Conservation (phyloP, 1,284 basidiomycete genomes). For the Singerocomus inundabilis region DNA sequence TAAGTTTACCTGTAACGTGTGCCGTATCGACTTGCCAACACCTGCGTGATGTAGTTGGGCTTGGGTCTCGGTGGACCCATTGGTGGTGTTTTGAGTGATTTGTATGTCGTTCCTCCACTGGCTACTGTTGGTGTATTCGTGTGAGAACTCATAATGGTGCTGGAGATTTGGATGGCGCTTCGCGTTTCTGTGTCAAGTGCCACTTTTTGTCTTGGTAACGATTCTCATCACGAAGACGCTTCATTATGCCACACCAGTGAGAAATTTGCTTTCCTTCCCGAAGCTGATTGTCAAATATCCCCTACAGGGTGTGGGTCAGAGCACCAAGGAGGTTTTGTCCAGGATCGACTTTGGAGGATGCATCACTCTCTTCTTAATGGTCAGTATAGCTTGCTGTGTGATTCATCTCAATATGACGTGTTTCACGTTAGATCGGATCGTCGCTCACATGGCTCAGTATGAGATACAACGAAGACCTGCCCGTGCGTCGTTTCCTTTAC, state of each 20-base stretch:
- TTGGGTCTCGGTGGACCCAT: constrained; percentile 20
- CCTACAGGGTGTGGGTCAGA: constrained; percentile 21
- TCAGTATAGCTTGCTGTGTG: background rate
- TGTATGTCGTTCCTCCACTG: constrained; percentile 8
- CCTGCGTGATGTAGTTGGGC: constrained; percentile 10
- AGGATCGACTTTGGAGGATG: constrained; percentile 26
- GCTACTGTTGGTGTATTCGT: background rate
- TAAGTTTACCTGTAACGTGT: constrained; percentile 1
- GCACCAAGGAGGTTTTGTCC: constrained; percentile 15
- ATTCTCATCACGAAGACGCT: constrained; percentile 17
- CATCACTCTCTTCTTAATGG: constrained; percentile 17
- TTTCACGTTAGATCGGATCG: constrained; percentile 15
- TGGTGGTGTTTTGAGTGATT: constrained; percentile 19
- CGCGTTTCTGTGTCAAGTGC: constrained; percentile 20
- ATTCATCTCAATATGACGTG: background rate
- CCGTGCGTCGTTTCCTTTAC: constrained; percentile 4
- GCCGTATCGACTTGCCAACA: background rate
- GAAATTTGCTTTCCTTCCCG: background rate
- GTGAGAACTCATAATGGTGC: background rate
- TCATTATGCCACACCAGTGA: constrained; percentile 19
- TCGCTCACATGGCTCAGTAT: constrained; percentile 21
- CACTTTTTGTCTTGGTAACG: constrained; percentile 14
- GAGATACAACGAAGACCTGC: constrained; percentile 23
- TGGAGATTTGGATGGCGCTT: constrained; percentile 23
- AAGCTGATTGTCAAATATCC: background rate